A percentile compares a stretch with the other conserved stretches of the same genome.
Conservation (phyloP, 305 asterid species). For the Fraxinus paxiana region DNA sequence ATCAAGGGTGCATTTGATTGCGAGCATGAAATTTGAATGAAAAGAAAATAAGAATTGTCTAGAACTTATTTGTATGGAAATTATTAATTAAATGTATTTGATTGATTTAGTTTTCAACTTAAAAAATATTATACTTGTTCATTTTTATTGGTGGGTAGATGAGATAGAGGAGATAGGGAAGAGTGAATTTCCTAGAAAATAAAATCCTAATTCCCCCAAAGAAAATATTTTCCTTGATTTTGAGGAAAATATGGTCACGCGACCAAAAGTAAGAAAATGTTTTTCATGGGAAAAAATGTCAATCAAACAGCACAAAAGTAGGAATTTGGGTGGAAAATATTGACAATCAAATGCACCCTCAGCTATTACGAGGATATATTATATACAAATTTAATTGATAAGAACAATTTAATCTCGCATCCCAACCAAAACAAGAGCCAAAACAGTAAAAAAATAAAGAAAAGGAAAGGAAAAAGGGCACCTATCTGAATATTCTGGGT, state of each 20-base stretch:
- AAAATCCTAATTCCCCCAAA: no score
- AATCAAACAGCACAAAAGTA: not conserved
- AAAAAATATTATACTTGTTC: not conserved
- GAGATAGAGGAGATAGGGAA: not conserved
- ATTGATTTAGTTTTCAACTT: not conserved
- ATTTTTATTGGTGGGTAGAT: not conserved
- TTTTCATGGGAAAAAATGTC: no score
- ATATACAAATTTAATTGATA: not conserved
- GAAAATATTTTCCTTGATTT: no score
- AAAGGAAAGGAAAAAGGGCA: not conserved
- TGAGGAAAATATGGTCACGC: no score
- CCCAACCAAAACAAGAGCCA: conserved; percentile 13
- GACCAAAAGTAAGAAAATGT: no score
- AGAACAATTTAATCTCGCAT: conserved; percentile 3
- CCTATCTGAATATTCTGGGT: not conserved
- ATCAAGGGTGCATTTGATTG: not conserved
- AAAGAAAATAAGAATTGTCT: no score
- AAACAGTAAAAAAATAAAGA: not conserved
- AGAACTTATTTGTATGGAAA: no score
- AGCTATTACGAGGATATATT: not conserved
- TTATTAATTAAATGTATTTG: no score
- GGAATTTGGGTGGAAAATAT: not conserved
- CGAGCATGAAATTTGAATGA: no score
- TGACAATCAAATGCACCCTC: not conserved
- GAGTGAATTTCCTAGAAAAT: not conserved